Base-by-base conservation (phyloP, 2,329 filamentous ascomycete genomes). In the Aspergillus sp. region DNA sequence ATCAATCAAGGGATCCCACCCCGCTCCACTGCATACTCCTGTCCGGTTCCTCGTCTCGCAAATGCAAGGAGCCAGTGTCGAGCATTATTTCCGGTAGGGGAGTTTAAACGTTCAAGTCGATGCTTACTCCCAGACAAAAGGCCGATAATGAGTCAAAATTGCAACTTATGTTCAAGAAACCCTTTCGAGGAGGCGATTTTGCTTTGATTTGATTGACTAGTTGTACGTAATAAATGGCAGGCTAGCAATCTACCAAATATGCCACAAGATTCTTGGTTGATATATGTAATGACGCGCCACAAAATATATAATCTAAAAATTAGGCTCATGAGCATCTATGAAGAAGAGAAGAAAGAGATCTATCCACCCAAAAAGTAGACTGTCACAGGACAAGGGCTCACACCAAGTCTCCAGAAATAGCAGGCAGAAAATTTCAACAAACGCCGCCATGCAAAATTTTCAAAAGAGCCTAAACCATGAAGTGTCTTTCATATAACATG, bases 401-500 rank as follows among this genome's bases (percentile, higher is more conserved):
- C 21, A 21, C 21, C 4, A 21, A 21, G 21, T 21, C 21, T 35
- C 21, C 17, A 21, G 43, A 23, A 17, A 7, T 19, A 47, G 19
- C 27, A 27, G 14, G 9, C 52, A 45, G 33, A 41, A 45, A 49
- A 17, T 11, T 40, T 12, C 35, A 11, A 8, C 9, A 43, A 47
- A 57, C 55, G 55, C 55, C 55, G 17, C 48, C 44, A 57, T 57
- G 55, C 49, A 39, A 48, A 27, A 49, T 39, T n/a, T 35, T 41
- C 33, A 21, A 17, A 48, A 51, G 11, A 39, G n/a, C 7, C 7
- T 27, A 40, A 55, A 21, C n/a, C 6, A 47, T 17, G 35, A 19
- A 44, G 35, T n/a, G 48, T 17, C 43, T 40, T 40, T 35, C 21
- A 48, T 33, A 44, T 52, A 35, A 45, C 35, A 49, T 52, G 35